Evolutionary conservation across 2,329 filamentous ascomycete genomes (phyloP), one percentile per base, ranked within the genome.

Genomic region (Epichloe festucae): DNA sequence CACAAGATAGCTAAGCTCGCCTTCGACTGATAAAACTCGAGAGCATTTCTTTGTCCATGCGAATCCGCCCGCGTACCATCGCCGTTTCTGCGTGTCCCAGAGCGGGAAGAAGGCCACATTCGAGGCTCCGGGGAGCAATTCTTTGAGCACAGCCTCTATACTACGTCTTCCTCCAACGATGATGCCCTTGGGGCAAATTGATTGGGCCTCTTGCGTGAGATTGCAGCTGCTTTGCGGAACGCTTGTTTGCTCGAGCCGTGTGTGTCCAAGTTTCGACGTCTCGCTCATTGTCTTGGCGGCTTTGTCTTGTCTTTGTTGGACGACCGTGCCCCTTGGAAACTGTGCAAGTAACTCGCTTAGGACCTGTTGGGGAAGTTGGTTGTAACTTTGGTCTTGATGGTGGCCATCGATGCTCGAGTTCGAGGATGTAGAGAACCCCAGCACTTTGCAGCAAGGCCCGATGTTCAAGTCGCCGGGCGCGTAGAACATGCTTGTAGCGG

Each of bases 61-160:
- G 42, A 80, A 74, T 5, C 70, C 70, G 1, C 70, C 73, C 0
- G 74, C 70, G 53, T 70, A 76, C 71, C 73, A 76, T 7, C 73
- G 63, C 35, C 75, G 67, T 52, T 66, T 67, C 7, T 67, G 62
- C 0, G 66, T 55, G 49, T 76, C 71, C 73, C 74, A 77, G 0
- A 78, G 56, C 0, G 75, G 75, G 3, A 76, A 63, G 42, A 76
- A 68, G 0, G 69, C 69, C 0, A 78, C 61, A 31, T 71, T 74
- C 4, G 73, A 63, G 1, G 73, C 73, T 0, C 65, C 66, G 0
- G 73, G 69, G 5, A 78, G 70, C 0, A 67, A 57, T 2, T 60
- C 53, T 0, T 62, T 53, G 2, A 75, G 60, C 5, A 62, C 43
- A 7, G 36, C 54, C 11, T 57, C 51, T 43, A 49, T 42, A 4